Base-by-base conservation (phyloP, 2,329 filamentous ascomycete genomes). In the Colletotrichum sansevieriae region DNA sequence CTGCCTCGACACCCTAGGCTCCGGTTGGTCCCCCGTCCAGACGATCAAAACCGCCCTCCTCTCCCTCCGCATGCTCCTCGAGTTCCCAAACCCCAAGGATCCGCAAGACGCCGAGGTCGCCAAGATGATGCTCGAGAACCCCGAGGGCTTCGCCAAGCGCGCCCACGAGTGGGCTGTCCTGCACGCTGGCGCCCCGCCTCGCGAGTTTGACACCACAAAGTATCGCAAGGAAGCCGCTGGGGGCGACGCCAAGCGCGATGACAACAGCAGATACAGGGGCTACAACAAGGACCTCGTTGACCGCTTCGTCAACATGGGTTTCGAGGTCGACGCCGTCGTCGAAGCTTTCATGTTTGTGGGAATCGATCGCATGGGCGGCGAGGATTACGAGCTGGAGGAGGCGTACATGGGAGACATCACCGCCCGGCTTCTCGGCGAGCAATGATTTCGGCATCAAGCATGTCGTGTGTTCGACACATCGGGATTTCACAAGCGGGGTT, bases 61-160 rank as follows among this genome's bases (percentile, higher is more conserved):
- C 68, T 98, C 95, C 33, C 86, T 99, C 37, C 95, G 97, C 79
- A 95, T 95, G 73, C 89, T 99, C 18, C 92, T 99, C 75, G 94
- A 94, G 81, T 93, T 91, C 18, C 96, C 96, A 3, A 97, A 99
- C 78, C 95, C 96, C 0, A 97, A 95, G 75, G 96, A 99, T 73
- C 96, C 96, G 0, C 96, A 99, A 82, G 96, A 99, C 76, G 95
- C 95, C 44, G 94, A 98, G 79, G 96, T 98, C 1, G 96, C 96
- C 25, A 90, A 88, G 75, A 97, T 98, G 93, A 86, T 98, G 76
- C 85, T 97, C 68, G 87, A 90, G 2, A 88, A 92, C 54, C 94
- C 93, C 0, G 88, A 92, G 55, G 88, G 90, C 65, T 98, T 98
- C 75, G 90, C 92, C 63, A 86, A 89, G 71, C 91, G 92, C 72